Conservation (phyloP, 768 basidiomycete species). For the Tephrocybe sp. region DNA sequence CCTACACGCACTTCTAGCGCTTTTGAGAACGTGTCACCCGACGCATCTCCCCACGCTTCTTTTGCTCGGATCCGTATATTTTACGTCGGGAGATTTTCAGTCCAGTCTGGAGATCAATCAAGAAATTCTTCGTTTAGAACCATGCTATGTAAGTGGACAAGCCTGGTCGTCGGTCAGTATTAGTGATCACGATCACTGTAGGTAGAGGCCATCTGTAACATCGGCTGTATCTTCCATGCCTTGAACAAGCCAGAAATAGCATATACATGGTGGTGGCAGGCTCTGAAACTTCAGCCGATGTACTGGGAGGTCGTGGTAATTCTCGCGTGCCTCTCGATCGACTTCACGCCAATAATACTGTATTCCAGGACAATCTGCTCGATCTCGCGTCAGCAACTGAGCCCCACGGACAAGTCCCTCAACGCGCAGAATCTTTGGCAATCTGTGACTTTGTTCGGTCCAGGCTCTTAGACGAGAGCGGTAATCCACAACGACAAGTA, state of each 20-base stretch:
- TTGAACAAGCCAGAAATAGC: not conserved
- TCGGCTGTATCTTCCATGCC: not conserved
- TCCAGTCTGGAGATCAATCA: slow-evolving; percentile 7
- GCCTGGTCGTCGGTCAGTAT: too few relatives aligned
- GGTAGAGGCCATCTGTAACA: slow-evolving; percentile 9
- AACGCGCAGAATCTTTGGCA: not conserved
- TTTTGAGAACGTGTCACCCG: slow-evolving; percentile 1
- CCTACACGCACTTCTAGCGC: slow-evolving; percentile 1
- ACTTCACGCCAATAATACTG: not conserved
- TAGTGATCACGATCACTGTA: not conserved
- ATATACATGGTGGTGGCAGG: slow-evolving; percentile 8
- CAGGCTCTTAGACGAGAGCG: slow-evolving; percentile 1
- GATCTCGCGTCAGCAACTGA: not conserved
- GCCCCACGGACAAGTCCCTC: not conserved
- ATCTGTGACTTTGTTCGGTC: not conserved
- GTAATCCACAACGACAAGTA: not conserved
- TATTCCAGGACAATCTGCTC: not conserved
- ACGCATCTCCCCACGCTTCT: slow-evolving; percentile 4
- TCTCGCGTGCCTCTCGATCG: not conserved
- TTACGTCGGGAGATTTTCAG: not conserved
- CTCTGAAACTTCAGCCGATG: slow-evolving; percentile 1
- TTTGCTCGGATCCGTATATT: not conserved
- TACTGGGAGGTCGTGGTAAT: slow-evolving; percentile 7
- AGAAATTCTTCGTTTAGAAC: slow-evolving; percentile 4
- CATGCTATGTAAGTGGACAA: not conserved